phyloP scores from a whole-genome alignment of 345 rosid species.

The Ricinus communis region DNA sequence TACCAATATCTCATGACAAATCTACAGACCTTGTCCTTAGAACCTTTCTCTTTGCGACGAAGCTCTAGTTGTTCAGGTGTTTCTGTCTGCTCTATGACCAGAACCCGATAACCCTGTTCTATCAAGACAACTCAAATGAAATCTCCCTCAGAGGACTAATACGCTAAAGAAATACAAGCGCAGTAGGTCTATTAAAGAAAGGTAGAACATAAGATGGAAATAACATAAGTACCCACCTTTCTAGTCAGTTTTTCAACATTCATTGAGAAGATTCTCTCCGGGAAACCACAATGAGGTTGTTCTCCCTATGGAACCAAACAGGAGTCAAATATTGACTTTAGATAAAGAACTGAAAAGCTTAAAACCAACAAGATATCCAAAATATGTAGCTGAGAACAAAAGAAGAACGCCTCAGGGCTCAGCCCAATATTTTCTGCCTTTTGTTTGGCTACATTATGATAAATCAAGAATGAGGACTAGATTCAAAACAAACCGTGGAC shows the following conservation, averaged over 20 bases:
- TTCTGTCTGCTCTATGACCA: constrained; percentile 96
- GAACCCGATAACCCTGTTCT: constrained; percentile 92
- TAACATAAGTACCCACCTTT: constrained; percentile 56
- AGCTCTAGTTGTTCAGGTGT: constrained; percentile 93
- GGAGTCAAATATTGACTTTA: constrained; percentile 14
- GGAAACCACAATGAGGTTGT: constrained; percentile 99
- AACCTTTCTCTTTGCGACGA: constrained; percentile 86
- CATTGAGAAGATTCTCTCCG: constrained; percentile 86
- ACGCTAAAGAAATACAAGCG: constrained; percentile 6
- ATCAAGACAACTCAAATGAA: constrained; percentile 28
- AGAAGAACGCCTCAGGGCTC: constrained; percentile 4
- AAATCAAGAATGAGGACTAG: constrained; percentile 1
- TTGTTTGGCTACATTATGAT: not conserved
- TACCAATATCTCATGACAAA: not conserved
- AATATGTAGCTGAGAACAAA: not conserved
- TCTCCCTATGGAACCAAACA: constrained; percentile 61
- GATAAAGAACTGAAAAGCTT: not conserved
- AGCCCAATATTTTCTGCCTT: not conserved
- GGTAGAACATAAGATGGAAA: constrained; percentile 9
- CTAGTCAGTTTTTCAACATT: constrained; percentile 86
- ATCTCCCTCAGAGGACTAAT: constrained; percentile 16
- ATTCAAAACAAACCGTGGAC: not conserved
- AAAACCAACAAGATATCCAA: not conserved
- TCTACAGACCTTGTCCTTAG: constrained; percentile 76
- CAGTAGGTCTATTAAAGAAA: constrained; percentile 12